Conservation (phyloP, 495 filamentous ascomycete genomes). For the Trichoderma gamsii region DNA sequence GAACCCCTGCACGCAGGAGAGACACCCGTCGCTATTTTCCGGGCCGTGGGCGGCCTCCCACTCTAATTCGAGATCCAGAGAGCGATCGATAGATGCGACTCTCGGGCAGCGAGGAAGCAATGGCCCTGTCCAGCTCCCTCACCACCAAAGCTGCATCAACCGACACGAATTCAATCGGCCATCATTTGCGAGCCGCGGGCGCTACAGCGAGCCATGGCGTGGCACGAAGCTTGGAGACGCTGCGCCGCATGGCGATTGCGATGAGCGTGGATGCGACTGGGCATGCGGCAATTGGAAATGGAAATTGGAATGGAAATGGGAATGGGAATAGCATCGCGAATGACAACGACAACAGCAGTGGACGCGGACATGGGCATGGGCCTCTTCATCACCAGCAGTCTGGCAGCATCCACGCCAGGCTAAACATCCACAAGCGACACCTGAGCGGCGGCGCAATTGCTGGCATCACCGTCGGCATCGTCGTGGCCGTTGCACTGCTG, state of each 20-base stretch:
- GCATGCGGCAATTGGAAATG: not conserved
- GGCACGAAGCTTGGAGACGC: not conserved
- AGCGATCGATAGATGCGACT: not conserved
- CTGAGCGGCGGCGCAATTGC: constrained; percentile 27
- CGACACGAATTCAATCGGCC: not conserved
- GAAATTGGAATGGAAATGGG: not conserved
- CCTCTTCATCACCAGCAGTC: no score
- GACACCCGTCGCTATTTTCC: not conserved
- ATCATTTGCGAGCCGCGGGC: not conserved
- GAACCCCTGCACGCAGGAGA: constrained; percentile 4
- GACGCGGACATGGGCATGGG: not conserved
- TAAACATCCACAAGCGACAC: not conserved
- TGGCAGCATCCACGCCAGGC: not conserved
- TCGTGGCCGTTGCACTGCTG: constrained; percentile 29
- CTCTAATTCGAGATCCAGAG: not conserved
- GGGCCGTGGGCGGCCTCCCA: constrained; percentile 11
- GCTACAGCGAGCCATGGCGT: not conserved
- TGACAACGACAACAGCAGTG: not conserved
- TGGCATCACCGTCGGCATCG: constrained; percentile 32
- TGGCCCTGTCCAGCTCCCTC: constrained; percentile 1
- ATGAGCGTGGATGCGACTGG: not conserved
- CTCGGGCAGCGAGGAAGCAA: not conserved
- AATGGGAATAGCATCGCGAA: not conserved
- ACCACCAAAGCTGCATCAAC: not conserved
- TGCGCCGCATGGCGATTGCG: not conserved